Base-by-base conservation (phyloP, 805 yeast species). In the Isabelozyma heimii region DNA sequence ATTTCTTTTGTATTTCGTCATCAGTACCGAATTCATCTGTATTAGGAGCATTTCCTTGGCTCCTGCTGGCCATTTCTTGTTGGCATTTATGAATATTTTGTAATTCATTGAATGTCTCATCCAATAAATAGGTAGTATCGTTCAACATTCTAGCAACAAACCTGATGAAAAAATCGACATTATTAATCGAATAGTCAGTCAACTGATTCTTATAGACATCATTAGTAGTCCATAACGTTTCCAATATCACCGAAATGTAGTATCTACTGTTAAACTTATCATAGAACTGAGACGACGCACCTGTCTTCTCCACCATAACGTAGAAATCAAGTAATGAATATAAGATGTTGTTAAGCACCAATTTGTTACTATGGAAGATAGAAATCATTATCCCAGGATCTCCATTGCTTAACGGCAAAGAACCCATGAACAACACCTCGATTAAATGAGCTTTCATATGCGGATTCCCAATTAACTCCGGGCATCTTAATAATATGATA, bases 291-390 rank as follows among this genome's bases (percentile, higher is more conserved):
- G 95, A 84, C 7, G 92, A 85, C 1, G 97, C 87, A 8, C 99
- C 99, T 0, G 99, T 94, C 60, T 89, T 91, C 65, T 94, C 99
- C 45, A 92, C 91, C 77, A 89, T 89, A 35, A 94, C 96, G 65
- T 92, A 94, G 52, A 91, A 87, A 58, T 90, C 95, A 67, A 94
- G 77, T 48, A 94, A 75, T 0, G 97, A 87, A 59, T 89, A 91
- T 49, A 94, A 72, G 53, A 94, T 63, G 63, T 91, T 83, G 37
- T 83, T 73, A 28, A 72, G 69, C 2, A 90, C 85, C 17, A 86
- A 59, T 46, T 79, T 77, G 58, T 90, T 84, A 9, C 82, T 71
- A 57, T 79, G 83, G 65, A 90, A 83, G 7, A 85, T 75, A 5
- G 76, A 75, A 52, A 84, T 74, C 80, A 91, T 81, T 52, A 85